These are phyloP conservation scores for Sisymbrium altissimum DNA, from an alignment of 345 rosid genomes.

Conservation along the genomic window DNA sequence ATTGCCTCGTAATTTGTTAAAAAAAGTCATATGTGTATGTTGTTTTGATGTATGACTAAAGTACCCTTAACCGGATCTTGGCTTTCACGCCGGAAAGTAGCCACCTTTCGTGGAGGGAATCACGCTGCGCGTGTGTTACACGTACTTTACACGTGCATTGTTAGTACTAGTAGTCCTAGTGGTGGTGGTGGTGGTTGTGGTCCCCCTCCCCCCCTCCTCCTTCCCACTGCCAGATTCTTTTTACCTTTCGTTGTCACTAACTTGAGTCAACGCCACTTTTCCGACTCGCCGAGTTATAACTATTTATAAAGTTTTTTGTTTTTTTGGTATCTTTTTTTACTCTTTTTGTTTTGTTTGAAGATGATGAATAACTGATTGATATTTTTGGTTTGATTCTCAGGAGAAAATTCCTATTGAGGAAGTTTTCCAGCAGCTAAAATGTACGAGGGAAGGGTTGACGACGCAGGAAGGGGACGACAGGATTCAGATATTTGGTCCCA, in stretches of 20 bases:
- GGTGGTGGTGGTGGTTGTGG: slow-evolving; percentile 26
- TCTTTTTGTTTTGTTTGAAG: slow-evolving; percentile 1
- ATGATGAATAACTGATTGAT: background rate
- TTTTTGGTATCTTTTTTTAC: no score
- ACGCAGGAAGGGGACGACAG: slow-evolving; percentile 74
- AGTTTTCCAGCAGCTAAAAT: slow-evolving; percentile 80
- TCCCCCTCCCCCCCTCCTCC: slow-evolving; percentile 26
- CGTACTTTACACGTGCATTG: slow-evolving; percentile 26
- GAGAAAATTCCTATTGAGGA: slow-evolving; percentile 80
- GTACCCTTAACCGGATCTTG: slow-evolving; percentile 32
- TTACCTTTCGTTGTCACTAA: slow-evolving; percentile 25
- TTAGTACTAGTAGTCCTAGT: background rate
- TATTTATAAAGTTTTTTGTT: background rate
- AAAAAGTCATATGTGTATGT: background rate
- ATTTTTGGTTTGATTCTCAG: slow-evolving; percentile 37
- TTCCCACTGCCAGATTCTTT: slow-evolving; percentile 31
- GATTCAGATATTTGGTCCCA: slow-evolving; percentile 74
- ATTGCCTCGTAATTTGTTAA: slow-evolving; percentile 2
- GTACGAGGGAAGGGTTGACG: slow-evolving; percentile 71
- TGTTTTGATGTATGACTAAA: background rate
- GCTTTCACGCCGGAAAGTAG: slow-evolving; percentile 36
- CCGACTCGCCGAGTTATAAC: slow-evolving; percentile 23
- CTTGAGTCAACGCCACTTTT: slow-evolving; percentile 31
- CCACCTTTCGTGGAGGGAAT: slow-evolving; percentile 36
- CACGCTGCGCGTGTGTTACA: slow-evolving; percentile 31